Percentiles rank a stretch among this genome's conserved stretches.
These are phyloP conservation scores for Diplocarpon mali DNA, from an alignment of 2,329 filamentous ascomycete genomes.

Conservation along the genomic window DNA sequence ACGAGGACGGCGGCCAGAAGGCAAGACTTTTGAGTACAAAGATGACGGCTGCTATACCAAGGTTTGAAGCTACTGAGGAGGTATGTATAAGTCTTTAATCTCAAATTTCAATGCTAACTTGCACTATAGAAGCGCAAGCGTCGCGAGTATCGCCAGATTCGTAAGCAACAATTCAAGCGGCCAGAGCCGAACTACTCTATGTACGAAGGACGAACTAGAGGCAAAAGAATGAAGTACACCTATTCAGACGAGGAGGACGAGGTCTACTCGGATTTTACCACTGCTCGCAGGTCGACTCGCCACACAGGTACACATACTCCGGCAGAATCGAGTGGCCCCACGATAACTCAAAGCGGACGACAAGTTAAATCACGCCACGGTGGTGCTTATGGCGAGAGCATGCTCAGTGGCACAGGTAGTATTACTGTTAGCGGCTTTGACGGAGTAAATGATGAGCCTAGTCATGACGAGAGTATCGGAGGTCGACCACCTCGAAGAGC, in stretches of 20 bases:
- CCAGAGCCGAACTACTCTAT: conserved; percentile 84
- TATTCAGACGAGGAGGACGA: conserved; percentile 81
- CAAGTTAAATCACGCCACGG: conserved; percentile 59
- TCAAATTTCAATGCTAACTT: conserved; percentile 1
- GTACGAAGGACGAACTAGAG: conserved; percentile 91
- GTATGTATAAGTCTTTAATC: conserved; percentile 36
- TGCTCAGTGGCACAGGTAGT: conserved; percentile 37
- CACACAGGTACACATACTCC: conserved; percentile 67
- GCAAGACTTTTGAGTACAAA: conserved; percentile 67
- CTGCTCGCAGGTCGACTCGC: conserved; percentile 55
- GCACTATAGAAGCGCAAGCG: conserved; percentile 71
- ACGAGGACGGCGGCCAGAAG: conserved; percentile 68
- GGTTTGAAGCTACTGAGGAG: conserved; percentile 89
- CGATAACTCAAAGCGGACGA: conserved; percentile 75
- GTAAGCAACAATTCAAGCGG: conserved; percentile 64
- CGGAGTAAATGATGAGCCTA: conserved; percentile 35
- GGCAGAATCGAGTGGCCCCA: conserved; percentile 49
- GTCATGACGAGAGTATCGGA: conserved; percentile 26
- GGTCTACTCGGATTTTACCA: conserved; percentile 51
- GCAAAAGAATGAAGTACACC: conserved; percentile 93
- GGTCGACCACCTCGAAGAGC: conserved; percentile 33
- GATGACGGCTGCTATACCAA: conserved; percentile 69
- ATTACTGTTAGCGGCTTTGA: conserved; percentile 28
- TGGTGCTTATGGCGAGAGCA: conserved; percentile 41
- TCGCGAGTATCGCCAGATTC: conserved; percentile 78